Evolutionary conservation across 148 eudicot species (phyloP).

Genomic region (Bassia scoparia): DNA sequence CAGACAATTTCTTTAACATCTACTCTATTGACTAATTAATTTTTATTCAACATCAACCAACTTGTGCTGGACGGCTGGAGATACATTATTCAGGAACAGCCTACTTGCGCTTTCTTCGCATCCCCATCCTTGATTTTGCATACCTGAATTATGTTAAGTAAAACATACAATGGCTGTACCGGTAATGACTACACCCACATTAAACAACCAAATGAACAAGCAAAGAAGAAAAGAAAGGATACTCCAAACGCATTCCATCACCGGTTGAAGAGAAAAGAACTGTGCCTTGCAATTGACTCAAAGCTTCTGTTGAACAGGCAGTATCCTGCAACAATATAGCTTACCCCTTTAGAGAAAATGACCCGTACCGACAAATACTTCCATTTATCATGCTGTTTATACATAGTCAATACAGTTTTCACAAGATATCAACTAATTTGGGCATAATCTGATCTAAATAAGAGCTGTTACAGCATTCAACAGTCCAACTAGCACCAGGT

Average conservation of each 20-base stretch:
- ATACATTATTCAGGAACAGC: neutral
- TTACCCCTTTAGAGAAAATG: neutral
- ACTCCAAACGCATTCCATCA: conserved; percentile 88
- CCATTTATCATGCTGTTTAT: neutral
- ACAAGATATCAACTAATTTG: neutral
- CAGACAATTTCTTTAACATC: neutral
- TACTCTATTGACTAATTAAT: neutral
- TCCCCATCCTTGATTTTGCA: conserved; percentile 93
- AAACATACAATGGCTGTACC: conserved; percentile 9
- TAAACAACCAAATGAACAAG: neutral
- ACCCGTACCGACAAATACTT: neutral
- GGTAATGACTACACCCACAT: neutral
- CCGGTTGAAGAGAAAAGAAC: conserved; percentile 56
- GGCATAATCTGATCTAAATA: neutral
- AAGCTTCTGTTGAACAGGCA: conserved; percentile 73
- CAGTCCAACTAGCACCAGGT: neutral
- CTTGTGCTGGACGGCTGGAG: conserved; percentile 31
- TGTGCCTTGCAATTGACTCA: conserved; percentile 65
- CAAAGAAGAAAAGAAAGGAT: conserved; percentile 50
- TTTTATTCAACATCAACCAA: conserved; percentile 20
- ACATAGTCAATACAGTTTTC: no score
- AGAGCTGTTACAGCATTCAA: neutral
- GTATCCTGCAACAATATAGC: conserved; percentile 57
- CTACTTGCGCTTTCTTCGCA: conserved; percentile 64
- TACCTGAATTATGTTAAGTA: conserved; percentile 55